phyloP scores from a whole-genome alignment of 768 basidiomycete species.

The Mycena albidolilacea region DNA sequence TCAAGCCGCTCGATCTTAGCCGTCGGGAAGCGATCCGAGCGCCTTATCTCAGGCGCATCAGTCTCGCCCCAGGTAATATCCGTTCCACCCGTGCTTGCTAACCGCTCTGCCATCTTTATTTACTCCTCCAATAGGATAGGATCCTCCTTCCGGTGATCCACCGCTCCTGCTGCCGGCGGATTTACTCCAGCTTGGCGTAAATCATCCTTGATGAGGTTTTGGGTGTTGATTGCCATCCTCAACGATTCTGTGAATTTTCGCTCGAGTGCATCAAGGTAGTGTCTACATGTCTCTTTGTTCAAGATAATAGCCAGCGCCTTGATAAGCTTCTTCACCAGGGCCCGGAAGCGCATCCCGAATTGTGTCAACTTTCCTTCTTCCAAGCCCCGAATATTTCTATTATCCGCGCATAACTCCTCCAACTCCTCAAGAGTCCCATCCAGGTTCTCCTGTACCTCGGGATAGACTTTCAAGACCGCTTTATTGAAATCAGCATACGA shows the following conservation, averaged over 20 bases:
- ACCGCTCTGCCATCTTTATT: conserved; percentile 31
- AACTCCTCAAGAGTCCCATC: conserved; percentile 27
- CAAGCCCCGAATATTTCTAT: conserved; percentile 7
- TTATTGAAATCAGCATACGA: conserved; percentile 2
- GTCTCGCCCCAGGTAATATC: conserved; percentile 1
- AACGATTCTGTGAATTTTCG: not conserved
- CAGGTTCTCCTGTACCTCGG: conserved; percentile 20
- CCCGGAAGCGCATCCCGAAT: conserved; percentile 22
- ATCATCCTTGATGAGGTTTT: conserved; percentile 20
- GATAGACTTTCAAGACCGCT: conserved; percentile 8
- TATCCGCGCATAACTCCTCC: conserved; percentile 12
- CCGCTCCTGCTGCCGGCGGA: not conserved
- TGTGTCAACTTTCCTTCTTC: conserved; percentile 22
- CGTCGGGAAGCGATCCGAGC: conserved; percentile 18
- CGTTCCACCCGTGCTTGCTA: conserved; percentile 9
- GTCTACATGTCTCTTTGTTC: conserved; percentile 28
- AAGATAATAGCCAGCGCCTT: conserved; percentile 25
- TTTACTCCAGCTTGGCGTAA: not conserved
- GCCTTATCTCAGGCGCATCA: not conserved
- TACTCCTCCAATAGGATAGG: conserved; percentile 26
- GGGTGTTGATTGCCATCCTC: conserved; percentile 18
- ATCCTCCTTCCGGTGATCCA: conserved; percentile 26
- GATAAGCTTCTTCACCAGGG: conserved; percentile 24
- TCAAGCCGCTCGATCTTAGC: conserved; percentile 27
- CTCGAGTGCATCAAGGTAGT: conserved; percentile 16